Evolutionary conservation across 164 flowering plant species (phyloP).

Genomic region (Malania oleifera): DNA sequence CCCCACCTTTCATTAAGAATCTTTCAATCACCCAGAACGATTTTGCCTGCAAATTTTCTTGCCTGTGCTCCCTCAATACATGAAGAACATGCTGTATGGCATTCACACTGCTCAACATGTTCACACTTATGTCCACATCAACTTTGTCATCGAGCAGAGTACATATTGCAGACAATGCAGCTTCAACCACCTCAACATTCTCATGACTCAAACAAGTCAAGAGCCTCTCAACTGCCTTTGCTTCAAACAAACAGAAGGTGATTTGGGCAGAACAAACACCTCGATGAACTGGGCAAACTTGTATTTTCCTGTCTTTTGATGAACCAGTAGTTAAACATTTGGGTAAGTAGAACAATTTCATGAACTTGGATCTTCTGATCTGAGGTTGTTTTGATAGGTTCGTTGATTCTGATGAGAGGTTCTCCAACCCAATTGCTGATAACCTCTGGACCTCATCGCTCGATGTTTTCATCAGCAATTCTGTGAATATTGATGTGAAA

Average conservation of each 20-base stretch:
- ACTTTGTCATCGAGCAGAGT: slow-evolving; percentile 69
- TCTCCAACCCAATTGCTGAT: slow-evolving; percentile 64
- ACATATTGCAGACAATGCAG: slow-evolving; percentile 62
- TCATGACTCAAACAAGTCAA: slow-evolving; percentile 55
- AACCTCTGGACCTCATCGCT: slow-evolving; percentile 69
- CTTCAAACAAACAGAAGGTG: slow-evolving; percentile 68
- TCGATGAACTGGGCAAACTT: slow-evolving; percentile 57
- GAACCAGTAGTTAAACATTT: slow-evolving; percentile 27
- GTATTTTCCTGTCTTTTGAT: slow-evolving; percentile 25
- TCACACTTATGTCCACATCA: slow-evolving; percentile 55
- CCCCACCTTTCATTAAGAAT: slow-evolving; percentile 54
- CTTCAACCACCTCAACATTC: slow-evolving; percentile 61
- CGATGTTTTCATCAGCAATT: slow-evolving; percentile 44
- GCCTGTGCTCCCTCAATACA: slow-evolving; percentile 46
- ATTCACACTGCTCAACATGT: slow-evolving; percentile 36
- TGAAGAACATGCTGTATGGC: slow-evolving; percentile 46
- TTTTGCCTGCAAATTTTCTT: slow-evolving; percentile 53
- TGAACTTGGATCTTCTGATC: slow-evolving; percentile 29
- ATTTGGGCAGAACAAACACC: slow-evolving; percentile 67
- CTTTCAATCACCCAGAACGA: slow-evolving; percentile 69
- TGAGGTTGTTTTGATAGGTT: slow-evolving; percentile 50
- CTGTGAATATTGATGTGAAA: slow-evolving; percentile 51
- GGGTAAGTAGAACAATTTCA: slow-evolving; percentile 23
- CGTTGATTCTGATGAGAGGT: slow-evolving; percentile 53
- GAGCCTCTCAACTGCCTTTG: slow-evolving; percentile 58